These are phyloP conservation scores for Leishmania braziliensis DNA, from an alignment of 208 protist genomes.

Conservation along the genomic window DNA sequence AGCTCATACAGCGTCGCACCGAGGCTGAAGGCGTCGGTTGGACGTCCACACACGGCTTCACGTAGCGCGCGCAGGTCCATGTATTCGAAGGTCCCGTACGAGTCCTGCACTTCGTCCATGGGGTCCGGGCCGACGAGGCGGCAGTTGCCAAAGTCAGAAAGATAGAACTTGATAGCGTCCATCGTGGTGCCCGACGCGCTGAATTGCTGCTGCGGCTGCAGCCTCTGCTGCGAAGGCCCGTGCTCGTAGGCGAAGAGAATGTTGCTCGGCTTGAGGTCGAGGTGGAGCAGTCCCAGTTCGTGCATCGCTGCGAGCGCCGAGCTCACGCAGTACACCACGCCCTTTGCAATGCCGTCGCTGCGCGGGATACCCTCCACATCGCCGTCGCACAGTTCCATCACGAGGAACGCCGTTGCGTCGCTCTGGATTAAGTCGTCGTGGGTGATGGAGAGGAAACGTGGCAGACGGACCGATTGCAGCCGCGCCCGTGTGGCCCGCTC, in stretches of 20 bases:
- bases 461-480: conserved; percentile 49
- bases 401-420: conserved; percentile 77
- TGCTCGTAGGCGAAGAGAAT: conserved; percentile 81
- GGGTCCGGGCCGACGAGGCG: conserved; percentile 56
- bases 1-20: conserved; percentile 81
- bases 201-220: neutral
- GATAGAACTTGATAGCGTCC: conserved; percentile 76
- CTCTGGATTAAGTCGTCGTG: conserved; percentile 64
- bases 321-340: conserved; percentile 80
- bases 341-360: conserved; percentile 55
- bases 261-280: conserved; percentile 90
- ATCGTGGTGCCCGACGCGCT: neutral
- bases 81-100: conserved; percentile 86
- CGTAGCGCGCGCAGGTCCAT: conserved; percentile 80
- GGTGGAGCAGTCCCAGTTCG: conserved; percentile 75
- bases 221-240: conserved; percentile 36
- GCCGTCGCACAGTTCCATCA: conserved; percentile 86
- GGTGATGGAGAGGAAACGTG: conserved; percentile 78
- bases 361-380: conserved; percentile 75
- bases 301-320: conserved; percentile 83
- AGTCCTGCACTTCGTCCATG: conserved; percentile 51
- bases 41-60: conserved; percentile 66
- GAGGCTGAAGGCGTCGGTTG: conserved; percentile 82
- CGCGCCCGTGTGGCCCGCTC: conserved; percentile 35
- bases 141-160: conserved; percentile 90